These are phyloP conservation scores for Phytophthora europaea DNA, from an alignment of 352 stramenopile genomes.

Conservation along the genomic window DNA sequence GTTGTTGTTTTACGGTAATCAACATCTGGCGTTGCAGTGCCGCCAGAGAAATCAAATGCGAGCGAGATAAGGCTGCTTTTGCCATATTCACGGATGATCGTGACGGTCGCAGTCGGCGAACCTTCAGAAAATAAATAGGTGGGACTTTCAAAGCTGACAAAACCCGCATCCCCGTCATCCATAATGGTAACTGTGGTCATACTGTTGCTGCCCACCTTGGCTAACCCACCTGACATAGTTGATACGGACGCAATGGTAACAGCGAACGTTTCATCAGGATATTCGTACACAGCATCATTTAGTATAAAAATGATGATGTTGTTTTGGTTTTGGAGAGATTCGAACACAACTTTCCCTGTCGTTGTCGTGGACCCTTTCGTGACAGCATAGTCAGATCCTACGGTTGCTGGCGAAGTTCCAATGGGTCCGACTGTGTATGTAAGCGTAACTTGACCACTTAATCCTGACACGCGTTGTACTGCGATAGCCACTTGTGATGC, in stretches of 20 bases:
- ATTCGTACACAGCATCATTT: slow-evolving; percentile 58
- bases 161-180: slow-evolving; percentile 71
- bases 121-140: slow-evolving; percentile 49
- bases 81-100: slow-evolving; percentile 59
- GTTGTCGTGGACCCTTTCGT: slow-evolving; percentile 9
- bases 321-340: slow-evolving; percentile 32
- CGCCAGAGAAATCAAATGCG: slow-evolving; percentile 45
- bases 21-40: slow-evolving; percentile 49
- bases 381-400: slow-evolving; percentile 55
- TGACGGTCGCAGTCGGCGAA: slow-evolving; percentile 35
- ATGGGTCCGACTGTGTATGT: slow-evolving; percentile 28
- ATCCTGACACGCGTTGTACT: slow-evolving; percentile 52
- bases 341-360: slow-evolving; percentile 46
- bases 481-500: slow-evolving; percentile 38
- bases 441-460: slow-evolving; percentile 55
- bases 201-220: slow-evolving; percentile 51
- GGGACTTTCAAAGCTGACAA: slow-evolving; percentile 52
- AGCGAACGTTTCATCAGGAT: slow-evolving; percentile 49
- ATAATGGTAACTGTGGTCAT: slow-evolving; percentile 54
- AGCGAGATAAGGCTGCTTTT: slow-evolving; percentile 51
- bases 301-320: slow-evolving; percentile 50
- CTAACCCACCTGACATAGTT: slow-evolving; percentile 14
- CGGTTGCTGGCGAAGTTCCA: slow-evolving; percentile 21
- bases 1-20: slow-evolving; percentile 53
- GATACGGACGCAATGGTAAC: slow-evolving; percentile 41